Conservation (phyloP, 768 basidiomycete species). For the Wakefieldia striispora region DNA sequence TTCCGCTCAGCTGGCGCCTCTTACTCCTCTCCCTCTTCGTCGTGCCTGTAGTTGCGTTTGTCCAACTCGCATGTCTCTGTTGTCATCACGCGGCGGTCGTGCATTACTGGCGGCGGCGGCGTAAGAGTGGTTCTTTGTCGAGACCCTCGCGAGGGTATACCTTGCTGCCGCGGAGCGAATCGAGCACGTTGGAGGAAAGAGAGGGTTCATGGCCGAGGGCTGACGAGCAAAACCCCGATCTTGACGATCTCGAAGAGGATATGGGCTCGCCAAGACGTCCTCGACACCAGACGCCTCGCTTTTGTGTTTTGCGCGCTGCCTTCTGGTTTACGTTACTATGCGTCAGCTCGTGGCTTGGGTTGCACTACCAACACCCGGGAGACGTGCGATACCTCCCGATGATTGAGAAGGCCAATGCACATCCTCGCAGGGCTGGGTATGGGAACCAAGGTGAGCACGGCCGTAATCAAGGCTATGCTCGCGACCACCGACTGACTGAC, state of each 20-base stretch:
- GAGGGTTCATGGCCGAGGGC: not conserved
- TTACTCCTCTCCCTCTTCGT: slow-evolving; percentile 12
- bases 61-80: slow-evolving; percentile 9
- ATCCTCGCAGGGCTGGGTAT: slow-evolving; percentile 14
- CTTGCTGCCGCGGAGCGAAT: slow-evolving; percentile 10
- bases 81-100: not conserved
- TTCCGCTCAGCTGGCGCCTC: slow-evolving; percentile 21
- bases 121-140: not conserved
- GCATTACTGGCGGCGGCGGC: not conserved
- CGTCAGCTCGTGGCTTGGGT: slow-evolving; percentile 1
- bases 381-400: slow-evolving; percentile 15
- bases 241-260: not conserved
- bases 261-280: not conserved
- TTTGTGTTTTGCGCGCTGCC: not conserved
- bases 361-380: not conserved
- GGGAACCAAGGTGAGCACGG: slow-evolving; percentile 9
- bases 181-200: slow-evolving; percentile 3
- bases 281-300: not conserved
- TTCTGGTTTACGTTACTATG: slow-evolving; percentile 8
- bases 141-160: slow-evolving; percentile 5
- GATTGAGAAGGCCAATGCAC: slow-evolving; percentile 13
- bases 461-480: too few species aligned
- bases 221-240: not conserved
- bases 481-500: not conserved
- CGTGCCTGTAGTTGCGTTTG: slow-evolving; percentile 8